Evolutionary conservation across 345 rosid genomes (phyloP).

Genomic region (Hibiscus trionum): DNA sequence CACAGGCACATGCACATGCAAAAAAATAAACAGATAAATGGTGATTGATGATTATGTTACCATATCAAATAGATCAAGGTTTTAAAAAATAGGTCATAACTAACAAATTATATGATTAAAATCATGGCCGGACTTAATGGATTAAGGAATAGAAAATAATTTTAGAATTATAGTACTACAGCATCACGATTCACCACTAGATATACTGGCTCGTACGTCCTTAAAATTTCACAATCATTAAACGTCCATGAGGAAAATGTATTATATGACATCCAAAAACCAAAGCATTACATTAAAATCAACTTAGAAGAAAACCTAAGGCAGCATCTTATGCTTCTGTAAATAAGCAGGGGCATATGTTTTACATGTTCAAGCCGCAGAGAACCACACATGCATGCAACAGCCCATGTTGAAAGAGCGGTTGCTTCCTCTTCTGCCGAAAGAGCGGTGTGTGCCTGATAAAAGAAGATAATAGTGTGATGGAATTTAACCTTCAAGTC

Average conservation of each 20-base stretch:
- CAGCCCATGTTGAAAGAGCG: slow-evolving; percentile 82
- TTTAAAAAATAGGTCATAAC: neutral
- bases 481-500: neutral
- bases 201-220: neutral
- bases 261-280: neutral
- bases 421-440: slow-evolving; percentile 85
- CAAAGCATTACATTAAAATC: neutral
- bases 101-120: neutral
- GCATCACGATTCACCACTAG: neutral
- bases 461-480: slow-evolving; percentile 19
- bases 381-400: slow-evolving; percentile 85
- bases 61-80: neutral
- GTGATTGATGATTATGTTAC: neutral
- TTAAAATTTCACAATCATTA: neutral
- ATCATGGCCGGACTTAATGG: neutral
- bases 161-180: neutral
- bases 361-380: slow-evolving; percentile 82
- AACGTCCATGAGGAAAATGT: neutral
- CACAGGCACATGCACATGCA: neutral
- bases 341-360: slow-evolving; percentile 4
- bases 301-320: neutral
- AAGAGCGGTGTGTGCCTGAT: slow-evolving; percentile 66
- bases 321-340: neutral
- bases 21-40: neutral
- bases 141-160: neutral